Evolutionary conservation across 2,329 filamentous ascomycete genomes (phyloP).

Genomic region (Neonectria sp.): DNA sequence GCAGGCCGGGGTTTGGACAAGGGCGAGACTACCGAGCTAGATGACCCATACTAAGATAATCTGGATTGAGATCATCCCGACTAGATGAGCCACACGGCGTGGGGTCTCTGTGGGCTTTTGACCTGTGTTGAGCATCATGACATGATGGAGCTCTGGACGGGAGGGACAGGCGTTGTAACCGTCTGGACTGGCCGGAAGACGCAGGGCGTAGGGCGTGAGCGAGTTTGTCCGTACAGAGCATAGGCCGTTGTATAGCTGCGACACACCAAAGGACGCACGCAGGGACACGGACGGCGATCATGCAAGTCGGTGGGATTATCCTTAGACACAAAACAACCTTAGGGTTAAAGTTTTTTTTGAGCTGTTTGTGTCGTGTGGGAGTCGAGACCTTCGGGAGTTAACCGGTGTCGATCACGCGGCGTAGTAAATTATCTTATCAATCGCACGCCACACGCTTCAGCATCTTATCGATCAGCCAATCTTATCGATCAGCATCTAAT

Average conservation of each 20-base stretch:
- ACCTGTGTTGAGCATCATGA: not conserved
- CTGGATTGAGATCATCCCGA: constrained; percentile 33
- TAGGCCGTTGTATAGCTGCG: not conserved
- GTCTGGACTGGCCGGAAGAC: not conserved
- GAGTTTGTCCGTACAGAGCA: not conserved
- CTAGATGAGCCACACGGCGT: constrained; percentile 32
- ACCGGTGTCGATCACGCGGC: constrained; percentile 4
- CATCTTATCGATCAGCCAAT: constrained; percentile 37
- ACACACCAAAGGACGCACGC: not conserved
- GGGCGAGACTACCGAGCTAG: constrained; percentile 33
- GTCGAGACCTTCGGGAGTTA: not conserved
- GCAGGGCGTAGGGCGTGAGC: not conserved
- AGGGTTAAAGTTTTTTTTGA: constrained; percentile 5
- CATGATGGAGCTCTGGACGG: not conserved
- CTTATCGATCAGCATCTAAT: constrained; percentile 33
- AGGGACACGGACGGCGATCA: not conserved
- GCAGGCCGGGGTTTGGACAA: constrained; percentile 17
- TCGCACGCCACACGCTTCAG: constrained; percentile 13
- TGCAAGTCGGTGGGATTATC: constrained; percentile 10
- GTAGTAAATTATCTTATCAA: constrained; percentile 33
- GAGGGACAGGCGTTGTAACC: no score
- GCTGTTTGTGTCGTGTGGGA: not conserved
- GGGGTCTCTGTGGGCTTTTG: constrained; percentile 18
- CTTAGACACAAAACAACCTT: constrained; percentile 9
- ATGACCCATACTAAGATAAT: constrained; percentile 35